These are phyloP conservation scores for Pseudocercospora pini-densiflorae DNA, from an alignment of 2,329 filamentous ascomycete genomes.

Conservation along the genomic window DNA sequence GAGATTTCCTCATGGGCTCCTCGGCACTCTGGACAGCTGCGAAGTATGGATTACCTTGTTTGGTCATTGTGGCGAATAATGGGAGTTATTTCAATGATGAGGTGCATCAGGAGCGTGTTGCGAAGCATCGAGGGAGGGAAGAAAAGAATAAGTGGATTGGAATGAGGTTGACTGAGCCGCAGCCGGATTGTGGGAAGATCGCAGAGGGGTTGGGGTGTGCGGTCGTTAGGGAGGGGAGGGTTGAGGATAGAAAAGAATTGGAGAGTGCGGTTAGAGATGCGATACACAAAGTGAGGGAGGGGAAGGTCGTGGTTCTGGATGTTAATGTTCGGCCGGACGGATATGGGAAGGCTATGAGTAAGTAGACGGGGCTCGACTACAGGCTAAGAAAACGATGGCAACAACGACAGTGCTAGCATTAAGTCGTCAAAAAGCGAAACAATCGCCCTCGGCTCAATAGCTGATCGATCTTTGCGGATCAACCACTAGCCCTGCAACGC, in stretches of 20 bases:
- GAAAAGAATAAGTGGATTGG: conserved; percentile 27
- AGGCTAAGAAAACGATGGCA: too few species aligned
- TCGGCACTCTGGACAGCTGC: conserved; percentile 27
- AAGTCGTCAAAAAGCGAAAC: too few species aligned
- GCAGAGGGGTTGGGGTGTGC: conserved; percentile 24
- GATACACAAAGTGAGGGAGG: conserved; percentile 11
- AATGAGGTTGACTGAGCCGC: conserved; percentile 25
- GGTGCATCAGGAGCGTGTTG: conserved; percentile 28
- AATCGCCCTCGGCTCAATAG: too few species aligned
- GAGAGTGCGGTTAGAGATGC: conserved; percentile 19
- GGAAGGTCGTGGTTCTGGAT: conserved; percentile 24
- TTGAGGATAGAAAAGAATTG: conserved; percentile 12
- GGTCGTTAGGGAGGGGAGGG: conserved; percentile 15
- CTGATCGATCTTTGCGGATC: too few species aligned
- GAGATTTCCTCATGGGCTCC: conserved; percentile 27
- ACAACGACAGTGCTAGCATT: too few species aligned
- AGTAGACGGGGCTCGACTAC: conserved; percentile 5
- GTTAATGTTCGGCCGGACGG: conserved; percentile 24
- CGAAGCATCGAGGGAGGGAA: conserved; percentile 17
- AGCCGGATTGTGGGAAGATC: conserved; percentile 24
- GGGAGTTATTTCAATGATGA: conserved; percentile 28
- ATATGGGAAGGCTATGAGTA: conserved; percentile 21
- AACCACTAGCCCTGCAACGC: too few species aligned
- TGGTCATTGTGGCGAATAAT: conserved; percentile 27
- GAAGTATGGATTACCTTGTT: conserved; percentile 20